Evolutionary conservation across 495 filamentous ascomycete species (phyloP).

Genomic region (Penicillium simplicissimum): DNA sequence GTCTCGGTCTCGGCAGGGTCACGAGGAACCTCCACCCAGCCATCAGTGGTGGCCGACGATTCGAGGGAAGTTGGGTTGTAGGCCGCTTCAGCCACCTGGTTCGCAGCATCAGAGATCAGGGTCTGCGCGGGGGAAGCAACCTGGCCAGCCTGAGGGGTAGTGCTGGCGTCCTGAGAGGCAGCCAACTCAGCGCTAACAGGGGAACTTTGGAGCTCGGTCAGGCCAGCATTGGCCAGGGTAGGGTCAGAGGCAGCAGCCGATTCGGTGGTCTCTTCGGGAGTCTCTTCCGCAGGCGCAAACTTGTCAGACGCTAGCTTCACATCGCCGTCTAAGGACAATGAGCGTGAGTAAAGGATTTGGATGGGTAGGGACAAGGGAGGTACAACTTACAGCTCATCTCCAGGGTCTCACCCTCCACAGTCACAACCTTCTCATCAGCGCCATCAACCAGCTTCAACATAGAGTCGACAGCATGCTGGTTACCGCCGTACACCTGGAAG

Average conservation of each 20-base stretch:
- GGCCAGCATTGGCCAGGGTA: slow-evolving; percentile 71
- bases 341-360: not conserved
- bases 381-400: slow-evolving; percentile 72
- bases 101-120: slow-evolving; percentile 61
- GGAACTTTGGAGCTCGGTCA: slow-evolving; percentile 67
- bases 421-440: slow-evolving; percentile 66
- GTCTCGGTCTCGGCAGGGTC: slow-evolving; percentile 74
- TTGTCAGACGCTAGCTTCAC: slow-evolving; percentile 61
- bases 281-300: slow-evolving; percentile 29
- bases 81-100: slow-evolving; percentile 64
- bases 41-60: slow-evolving; percentile 61
- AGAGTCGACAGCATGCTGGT: slow-evolving; percentile 73
- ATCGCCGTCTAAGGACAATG: slow-evolving; percentile 54
- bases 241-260: slow-evolving; percentile 62
- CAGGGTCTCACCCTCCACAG: slow-evolving; percentile 62
- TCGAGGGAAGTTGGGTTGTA: slow-evolving; percentile 58
- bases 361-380: not conserved
- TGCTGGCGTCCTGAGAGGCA: slow-evolving; percentile 18
- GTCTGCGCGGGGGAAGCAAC: slow-evolving; percentile 52
- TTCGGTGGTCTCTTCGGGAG: slow-evolving; percentile 32
- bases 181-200: slow-evolving; percentile 25
- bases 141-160: slow-evolving; percentile 35
- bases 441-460: slow-evolving; percentile 87
- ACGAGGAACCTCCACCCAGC: slow-evolving; percentile 77
- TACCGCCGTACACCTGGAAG: slow-evolving; percentile 84